A percentile compares a stretch with the other conserved stretches of the same genome.
These are phyloP conservation scores for Exobasidium cylindrosporum DNA, from an alignment of 1,284 basidiomycete species.

Conservation along the genomic window DNA sequence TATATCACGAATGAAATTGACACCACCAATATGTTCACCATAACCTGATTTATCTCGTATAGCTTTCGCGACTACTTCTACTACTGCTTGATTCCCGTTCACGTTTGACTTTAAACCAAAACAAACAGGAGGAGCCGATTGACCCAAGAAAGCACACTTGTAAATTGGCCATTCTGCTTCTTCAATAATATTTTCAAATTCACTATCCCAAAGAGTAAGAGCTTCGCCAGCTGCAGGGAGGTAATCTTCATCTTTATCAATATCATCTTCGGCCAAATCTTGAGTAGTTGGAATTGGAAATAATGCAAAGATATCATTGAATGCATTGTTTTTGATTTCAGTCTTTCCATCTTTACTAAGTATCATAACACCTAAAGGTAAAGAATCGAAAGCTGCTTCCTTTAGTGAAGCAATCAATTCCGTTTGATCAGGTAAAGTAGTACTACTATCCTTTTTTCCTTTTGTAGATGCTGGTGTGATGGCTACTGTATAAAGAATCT, in stretches of 20 bases:
- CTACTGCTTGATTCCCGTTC: slow-evolving; percentile 26
- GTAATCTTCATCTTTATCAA: slow-evolving; percentile 17
- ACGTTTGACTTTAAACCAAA: background rate
- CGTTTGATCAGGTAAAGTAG: background rate
- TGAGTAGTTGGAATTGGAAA: slow-evolving; percentile 10
- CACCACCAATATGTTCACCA: slow-evolving; percentile 43
- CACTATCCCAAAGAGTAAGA: slow-evolving; percentile 40
- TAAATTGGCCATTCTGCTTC: slow-evolving; percentile 44
- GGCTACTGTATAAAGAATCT: slow-evolving; percentile 40
- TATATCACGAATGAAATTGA: slow-evolving; percentile 36
- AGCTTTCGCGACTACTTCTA: slow-evolving; percentile 23
- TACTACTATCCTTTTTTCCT: background rate
- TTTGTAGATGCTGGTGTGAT: slow-evolving; percentile 20
- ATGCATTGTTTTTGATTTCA: slow-evolving; percentile 39
- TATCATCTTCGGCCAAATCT: slow-evolving; percentile 5
- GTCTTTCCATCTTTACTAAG: slow-evolving; percentile 38
- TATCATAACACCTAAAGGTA: slow-evolving; percentile 35
- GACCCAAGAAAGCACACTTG: slow-evolving; percentile 34
- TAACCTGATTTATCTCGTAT: slow-evolving; percentile 25
- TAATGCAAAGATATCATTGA: slow-evolving; percentile 35
- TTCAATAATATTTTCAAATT: slow-evolving; percentile 34
- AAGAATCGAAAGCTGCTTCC: slow-evolving; percentile 31
- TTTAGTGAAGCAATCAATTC: slow-evolving; percentile 19
- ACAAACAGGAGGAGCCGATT: background rate
- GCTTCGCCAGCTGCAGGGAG: slow-evolving; percentile 35